phyloP scores from a whole-genome alignment of 1,139 yeast genomes.

The Spathaspora jeffriesii region DNA sequence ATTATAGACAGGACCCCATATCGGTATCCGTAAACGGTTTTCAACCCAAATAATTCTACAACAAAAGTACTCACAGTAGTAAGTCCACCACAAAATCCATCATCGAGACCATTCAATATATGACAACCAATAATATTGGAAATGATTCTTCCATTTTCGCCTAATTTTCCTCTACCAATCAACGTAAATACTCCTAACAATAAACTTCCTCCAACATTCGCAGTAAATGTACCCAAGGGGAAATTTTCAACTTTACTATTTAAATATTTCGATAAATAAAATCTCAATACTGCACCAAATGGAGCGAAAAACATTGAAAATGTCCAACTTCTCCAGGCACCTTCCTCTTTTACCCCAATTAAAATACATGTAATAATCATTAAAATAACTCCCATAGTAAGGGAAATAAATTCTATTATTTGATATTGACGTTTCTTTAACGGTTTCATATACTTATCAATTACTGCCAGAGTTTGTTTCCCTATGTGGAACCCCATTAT shows the following conservation, averaged over 20 bases:
- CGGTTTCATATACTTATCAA: conserved; percentile 43
- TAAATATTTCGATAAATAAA: conserved; percentile 48
- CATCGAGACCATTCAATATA: conserved; percentile 56
- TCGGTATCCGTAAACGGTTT: conserved; percentile 27
- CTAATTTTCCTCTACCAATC: conserved; percentile 45
- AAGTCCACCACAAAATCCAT: conserved; percentile 78
- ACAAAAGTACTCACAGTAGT: conserved; percentile 81
- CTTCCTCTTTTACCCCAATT: conserved; percentile 31
- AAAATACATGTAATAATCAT: conserved; percentile 49
- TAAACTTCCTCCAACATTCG: conserved; percentile 61
- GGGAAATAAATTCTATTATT: conserved; percentile 19
- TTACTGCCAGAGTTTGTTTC: conserved; percentile 21
- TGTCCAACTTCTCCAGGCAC: conserved; percentile 65
- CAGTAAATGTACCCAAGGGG: conserved; percentile 76
- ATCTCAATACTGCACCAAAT: conserved; percentile 64
- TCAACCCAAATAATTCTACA: conserved; percentile 56
- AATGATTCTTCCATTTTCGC: conserved; percentile 25
- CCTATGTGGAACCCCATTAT: conserved; percentile 37
- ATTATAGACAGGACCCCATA: conserved; percentile 42
- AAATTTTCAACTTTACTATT: conserved; percentile 45
- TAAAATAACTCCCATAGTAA: conserved; percentile 24
- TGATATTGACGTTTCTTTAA: conserved; percentile 15
- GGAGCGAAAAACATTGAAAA: conserved; percentile 62
- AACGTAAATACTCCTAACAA: conserved; percentile 58
- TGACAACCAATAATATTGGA: conserved; percentile 41